phyloP scores from a whole-genome alignment of 192 early-diverging fungal genomes.

The Backusella parvicylindrica region DNA sequence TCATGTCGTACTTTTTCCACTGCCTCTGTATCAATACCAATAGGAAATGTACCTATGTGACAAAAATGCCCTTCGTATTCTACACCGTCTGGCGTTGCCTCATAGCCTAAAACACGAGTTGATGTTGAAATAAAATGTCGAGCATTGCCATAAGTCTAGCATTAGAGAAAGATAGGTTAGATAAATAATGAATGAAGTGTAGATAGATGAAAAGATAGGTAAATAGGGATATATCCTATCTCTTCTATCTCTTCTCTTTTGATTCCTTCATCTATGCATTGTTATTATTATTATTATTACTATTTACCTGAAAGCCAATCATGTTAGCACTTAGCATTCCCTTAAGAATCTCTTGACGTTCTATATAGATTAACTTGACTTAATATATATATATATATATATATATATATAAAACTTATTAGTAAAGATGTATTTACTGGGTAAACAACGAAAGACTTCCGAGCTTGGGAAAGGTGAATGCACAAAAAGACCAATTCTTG shows the following conservation, averaged over 20 bases:
- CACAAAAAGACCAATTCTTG: slow-evolving; percentile 91
- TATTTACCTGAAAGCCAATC: slow-evolving; percentile 84
- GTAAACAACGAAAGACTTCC: slow-evolving; percentile 94
- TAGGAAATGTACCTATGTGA: slow-evolving; percentile 88
- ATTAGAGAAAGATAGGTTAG: not conserved
- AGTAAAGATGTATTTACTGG: slow-evolving; percentile 72
- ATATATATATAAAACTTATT: slow-evolving; percentile 93
- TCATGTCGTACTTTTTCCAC: slow-evolving; percentile 60
- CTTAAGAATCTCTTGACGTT: slow-evolving; percentile 78
- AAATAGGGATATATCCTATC: not conserved
- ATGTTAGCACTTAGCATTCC: slow-evolving; percentile 90
- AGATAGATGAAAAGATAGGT: not conserved
- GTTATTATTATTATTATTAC: too few species aligned
- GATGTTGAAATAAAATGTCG: slow-evolving; percentile 92
- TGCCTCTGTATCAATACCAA: slow-evolving; percentile 87
- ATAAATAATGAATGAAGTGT: not conserved
- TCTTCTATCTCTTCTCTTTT: too few species aligned
- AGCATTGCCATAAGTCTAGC: slow-evolving; percentile 85
- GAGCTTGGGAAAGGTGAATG: slow-evolving; percentile 96
- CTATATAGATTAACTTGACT: slow-evolving; percentile 51
- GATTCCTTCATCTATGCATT: not conserved
- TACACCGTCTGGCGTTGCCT: slow-evolving; percentile 90
- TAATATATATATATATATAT: slow-evolving; percentile 89
- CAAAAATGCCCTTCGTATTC: slow-evolving; percentile 79
- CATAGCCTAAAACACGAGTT: slow-evolving; percentile 91